phyloP scores from a whole-genome alignment of 345 rosid species.

The Abelmoschus esculentus region DNA sequence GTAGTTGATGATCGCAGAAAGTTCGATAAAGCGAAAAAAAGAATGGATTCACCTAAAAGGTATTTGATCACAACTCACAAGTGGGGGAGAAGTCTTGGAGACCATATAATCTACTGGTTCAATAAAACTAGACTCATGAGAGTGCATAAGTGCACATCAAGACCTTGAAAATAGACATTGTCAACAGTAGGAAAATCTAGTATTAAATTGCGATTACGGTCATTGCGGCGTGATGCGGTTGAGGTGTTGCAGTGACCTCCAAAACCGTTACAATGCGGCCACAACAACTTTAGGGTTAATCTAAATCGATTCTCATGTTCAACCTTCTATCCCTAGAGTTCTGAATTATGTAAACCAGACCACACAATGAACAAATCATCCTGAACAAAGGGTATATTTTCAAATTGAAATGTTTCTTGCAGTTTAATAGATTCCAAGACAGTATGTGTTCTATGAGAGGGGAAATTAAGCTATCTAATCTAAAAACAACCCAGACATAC shows the following conservation, averaged over 20 bases:
- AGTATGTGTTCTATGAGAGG: no score
- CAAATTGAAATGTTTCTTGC: neutral
- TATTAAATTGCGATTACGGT: no score
- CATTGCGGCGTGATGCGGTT: no score
- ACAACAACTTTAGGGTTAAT: neutral
- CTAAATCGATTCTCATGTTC: neutral
- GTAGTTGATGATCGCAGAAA: neutral
- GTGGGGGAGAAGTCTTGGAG: neutral
- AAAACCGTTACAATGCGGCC: no score
- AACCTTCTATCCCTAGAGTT: neutral
- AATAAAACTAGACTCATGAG: neutral
- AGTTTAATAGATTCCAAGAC: neutral
- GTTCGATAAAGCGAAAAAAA: neutral
- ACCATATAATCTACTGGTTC: neutral
- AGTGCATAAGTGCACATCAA: neutral
- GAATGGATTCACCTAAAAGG: neutral
- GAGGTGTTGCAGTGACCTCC: no score
- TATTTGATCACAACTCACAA: neutral
- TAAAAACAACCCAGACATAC: neutral
- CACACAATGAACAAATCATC: neutral
- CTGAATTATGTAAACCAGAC: neutral
- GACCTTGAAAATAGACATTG: neutral
- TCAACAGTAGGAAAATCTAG: neutral
- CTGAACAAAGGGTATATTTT: neutral
- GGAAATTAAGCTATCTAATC: no score